Conservation (phyloP, 2,329 filamentous ascomycete species). For the Penicillium sp. region DNA sequence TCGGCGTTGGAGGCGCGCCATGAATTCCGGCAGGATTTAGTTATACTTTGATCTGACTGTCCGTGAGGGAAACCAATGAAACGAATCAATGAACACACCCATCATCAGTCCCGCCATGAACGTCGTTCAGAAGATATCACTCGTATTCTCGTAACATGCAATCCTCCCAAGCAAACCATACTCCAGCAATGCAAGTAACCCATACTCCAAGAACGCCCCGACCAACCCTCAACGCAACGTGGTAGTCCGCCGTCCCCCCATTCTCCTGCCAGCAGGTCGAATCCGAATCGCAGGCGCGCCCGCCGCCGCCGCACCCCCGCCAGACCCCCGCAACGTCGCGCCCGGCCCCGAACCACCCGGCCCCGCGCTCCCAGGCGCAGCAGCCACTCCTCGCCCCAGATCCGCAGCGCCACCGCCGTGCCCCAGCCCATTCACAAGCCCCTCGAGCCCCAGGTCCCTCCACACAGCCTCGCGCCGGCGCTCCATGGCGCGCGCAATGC, state of each 20-base stretch:
- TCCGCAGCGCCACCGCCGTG: slow-evolving; percentile 15
- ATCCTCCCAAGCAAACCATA: slow-evolving; percentile 7
- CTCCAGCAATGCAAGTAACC: slow-evolving; percentile 4
- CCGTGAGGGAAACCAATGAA: slow-evolving; percentile 12
- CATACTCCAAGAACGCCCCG: slow-evolving; percentile 2
- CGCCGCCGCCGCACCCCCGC: slow-evolving; percentile 18
- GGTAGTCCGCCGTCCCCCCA: slow-evolving; percentile 41
- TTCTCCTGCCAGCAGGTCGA: slow-evolving; percentile 32
- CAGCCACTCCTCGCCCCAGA: slow-evolving; percentile 8
- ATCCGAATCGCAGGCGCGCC: slow-evolving; percentile 24
- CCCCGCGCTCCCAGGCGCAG: slow-evolving; percentile 24
- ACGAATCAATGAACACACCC: slow-evolving; percentile 15
- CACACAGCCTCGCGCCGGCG: slow-evolving; percentile 54
- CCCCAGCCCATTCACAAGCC: slow-evolving; percentile 44
- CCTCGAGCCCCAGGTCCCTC: slow-evolving; percentile 58
- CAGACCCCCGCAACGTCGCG: slow-evolving; percentile 19
- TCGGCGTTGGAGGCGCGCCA: slow-evolving; percentile 20
- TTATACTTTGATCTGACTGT: slow-evolving; percentile 10
- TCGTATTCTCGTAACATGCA: no score
- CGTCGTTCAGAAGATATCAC: no score
- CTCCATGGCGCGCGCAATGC: slow-evolving; percentile 62
- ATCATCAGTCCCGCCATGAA: not conserved
- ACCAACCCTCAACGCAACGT: slow-evolving; percentile 23
- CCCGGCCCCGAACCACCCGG: slow-evolving; percentile 17
- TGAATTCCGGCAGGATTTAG: not conserved